Percentiles rank a stretch among this genome's conserved stretches.
Conservation (phyloP, 2,329 filamentous ascomycete species). For the Stagonosporopsis tanaceti region DNA sequence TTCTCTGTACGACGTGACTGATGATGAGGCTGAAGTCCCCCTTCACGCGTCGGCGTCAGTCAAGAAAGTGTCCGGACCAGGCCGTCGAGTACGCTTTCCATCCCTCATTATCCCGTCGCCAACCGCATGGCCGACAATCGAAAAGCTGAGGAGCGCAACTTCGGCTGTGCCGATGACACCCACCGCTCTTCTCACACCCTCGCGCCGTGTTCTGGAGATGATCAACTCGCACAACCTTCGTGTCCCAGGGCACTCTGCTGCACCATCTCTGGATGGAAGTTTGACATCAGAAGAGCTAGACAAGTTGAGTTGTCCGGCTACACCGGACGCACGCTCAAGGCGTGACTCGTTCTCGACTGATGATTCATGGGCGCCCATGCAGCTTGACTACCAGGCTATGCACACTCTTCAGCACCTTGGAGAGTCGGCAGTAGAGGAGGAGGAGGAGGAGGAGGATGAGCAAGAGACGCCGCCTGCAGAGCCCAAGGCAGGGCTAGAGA, state of each 20-base stretch:
- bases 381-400: conserved; percentile 80
- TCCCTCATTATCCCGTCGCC: conserved; percentile 67
- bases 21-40: conserved; percentile 70
- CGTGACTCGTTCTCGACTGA: conserved; percentile 56
- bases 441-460: conserved; percentile 25
- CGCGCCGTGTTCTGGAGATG: conserved; percentile 75
- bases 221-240: conserved; percentile 67
- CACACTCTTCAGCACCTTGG: conserved; percentile 78
- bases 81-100: conserved; percentile 61
- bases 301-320: conserved; percentile 81
- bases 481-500: conserved; percentile 69
- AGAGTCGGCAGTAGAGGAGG: conserved; percentile 40
- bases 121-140: conserved; percentile 64
- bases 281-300: conserved; percentile 88
- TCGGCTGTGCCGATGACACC: conserved; percentile 59
- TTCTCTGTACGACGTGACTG: conserved; percentile 86
- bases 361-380: conserved; percentile 68
- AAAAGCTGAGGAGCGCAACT: conserved; percentile 62
- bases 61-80: conserved; percentile 48
- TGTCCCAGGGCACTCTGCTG: conserved; percentile 77
- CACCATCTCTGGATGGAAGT: conserved; percentile 90
- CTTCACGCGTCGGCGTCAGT: conserved; percentile 62
- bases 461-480: conserved; percentile 48
- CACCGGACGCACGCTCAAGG: conserved; percentile 66
- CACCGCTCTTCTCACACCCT: conserved; percentile 73